Percentiles rank a stretch among this genome's conserved stretches.
Conservation (phyloP, 441 rosid species). For the Mallotus repandus region DNA sequence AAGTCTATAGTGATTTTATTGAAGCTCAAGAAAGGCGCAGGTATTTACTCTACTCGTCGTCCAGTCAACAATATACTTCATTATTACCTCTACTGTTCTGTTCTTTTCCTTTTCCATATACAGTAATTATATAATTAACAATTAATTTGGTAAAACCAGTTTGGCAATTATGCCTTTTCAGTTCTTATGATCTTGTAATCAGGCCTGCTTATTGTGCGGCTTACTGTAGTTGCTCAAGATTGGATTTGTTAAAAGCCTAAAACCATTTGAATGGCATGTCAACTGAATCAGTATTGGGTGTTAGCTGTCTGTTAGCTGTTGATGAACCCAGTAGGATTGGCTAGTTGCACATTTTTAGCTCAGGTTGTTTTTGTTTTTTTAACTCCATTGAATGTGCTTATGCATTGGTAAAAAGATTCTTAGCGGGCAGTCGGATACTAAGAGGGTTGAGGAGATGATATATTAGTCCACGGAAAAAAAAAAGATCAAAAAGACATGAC, state of each 20-base stretch:
- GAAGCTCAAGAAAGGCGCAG: conserved; percentile 77
- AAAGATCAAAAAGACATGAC: neutral
- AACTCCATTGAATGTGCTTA: neutral
- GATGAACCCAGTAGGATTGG: neutral
- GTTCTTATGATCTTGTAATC: conserved; percentile 4
- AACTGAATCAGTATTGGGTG: neutral
- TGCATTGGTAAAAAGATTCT: neutral
- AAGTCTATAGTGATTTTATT: conserved; percentile 74
- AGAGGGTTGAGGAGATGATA: neutral
- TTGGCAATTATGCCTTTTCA: conserved; percentile 2
- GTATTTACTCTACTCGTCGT: conserved; percentile 39
- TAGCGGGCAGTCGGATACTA: neutral
- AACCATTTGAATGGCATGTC: neutral
- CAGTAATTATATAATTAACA: neutral
- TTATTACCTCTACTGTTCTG: neutral
- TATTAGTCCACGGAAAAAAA: neutral
- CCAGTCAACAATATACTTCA: neutral
- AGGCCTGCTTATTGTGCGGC: neutral
- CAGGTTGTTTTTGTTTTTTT: neutral
- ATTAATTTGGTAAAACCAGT: neutral
- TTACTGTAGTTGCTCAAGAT: neutral
- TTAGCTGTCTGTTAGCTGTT: neutral
- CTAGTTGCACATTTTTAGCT: neutral
- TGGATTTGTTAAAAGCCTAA: neutral
- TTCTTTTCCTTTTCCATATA: neutral